These are phyloP conservation scores for Corymbia citriodora DNA, from an alignment of 441 rosid genomes.

Conservation along the genomic window DNA sequence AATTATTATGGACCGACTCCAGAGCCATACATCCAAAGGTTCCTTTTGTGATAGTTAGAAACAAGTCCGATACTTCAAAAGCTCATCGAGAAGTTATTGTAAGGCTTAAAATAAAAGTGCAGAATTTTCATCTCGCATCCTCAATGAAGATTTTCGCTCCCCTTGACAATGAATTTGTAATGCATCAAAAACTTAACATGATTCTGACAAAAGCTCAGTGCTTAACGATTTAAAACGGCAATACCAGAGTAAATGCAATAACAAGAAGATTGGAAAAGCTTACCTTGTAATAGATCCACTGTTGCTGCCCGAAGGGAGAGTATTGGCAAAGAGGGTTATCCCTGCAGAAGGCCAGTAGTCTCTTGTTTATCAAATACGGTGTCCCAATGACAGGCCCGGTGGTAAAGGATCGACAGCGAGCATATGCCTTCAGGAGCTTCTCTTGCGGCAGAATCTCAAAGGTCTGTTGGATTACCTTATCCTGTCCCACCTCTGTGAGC, in stretches of 20 bases:
- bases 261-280: background rate
- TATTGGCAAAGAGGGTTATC: constrained; percentile 50
- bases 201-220: background rate
- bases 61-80: background rate
- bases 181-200: background rate
- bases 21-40: background rate
- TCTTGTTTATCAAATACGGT: constrained; percentile 55
- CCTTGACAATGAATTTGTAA: background rate
- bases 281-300: constrained; percentile 33
- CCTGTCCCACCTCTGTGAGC: no score
- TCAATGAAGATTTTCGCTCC: background rate
- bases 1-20: background rate
- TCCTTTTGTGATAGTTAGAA: background rate
- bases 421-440: no score
- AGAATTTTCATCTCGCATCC: background rate
- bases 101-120: background rate
- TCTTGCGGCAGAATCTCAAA: no score
- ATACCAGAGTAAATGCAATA: background rate
- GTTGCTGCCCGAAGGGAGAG: constrained; percentile 39
- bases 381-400: constrained; percentile 81
- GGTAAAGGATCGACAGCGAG: background rate
- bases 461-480: no score
- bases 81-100: background rate
- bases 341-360: constrained; percentile 56
- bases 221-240: background rate